phyloP scores from a whole-genome alignment of 257 asterid species.

The Haberlea rhodopensis region DNA sequence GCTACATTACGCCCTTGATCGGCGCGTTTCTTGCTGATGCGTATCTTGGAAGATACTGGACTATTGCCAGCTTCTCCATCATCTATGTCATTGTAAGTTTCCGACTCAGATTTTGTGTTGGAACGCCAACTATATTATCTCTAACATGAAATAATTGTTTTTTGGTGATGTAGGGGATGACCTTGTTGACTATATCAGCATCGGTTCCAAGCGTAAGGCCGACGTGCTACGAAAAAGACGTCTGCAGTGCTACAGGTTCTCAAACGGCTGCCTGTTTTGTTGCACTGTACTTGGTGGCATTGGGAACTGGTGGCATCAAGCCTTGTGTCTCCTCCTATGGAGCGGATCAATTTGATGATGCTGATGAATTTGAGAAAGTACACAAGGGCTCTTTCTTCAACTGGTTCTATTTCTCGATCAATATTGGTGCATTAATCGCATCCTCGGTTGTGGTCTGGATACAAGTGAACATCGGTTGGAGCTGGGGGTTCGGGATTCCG shows the following conservation, averaged over 20 bases:
- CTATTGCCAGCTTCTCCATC: slow-evolving; percentile 59
- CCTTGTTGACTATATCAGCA: slow-evolving; percentile 53
- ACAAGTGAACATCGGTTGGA: slow-evolving; percentile 70
- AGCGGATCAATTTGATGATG: slow-evolving; percentile 65
- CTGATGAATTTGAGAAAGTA: slow-evolving; percentile 45
- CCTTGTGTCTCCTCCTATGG: slow-evolving; percentile 69
- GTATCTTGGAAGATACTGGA: slow-evolving; percentile 77
- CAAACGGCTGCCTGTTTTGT: slow-evolving; percentile 45
- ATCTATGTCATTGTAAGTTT: slow-evolving; percentile 58
- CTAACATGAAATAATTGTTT: neutral
- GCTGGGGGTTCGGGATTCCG: slow-evolving; percentile 74
- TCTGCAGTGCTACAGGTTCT: slow-evolving; percentile 44
- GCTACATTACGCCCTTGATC: slow-evolving; percentile 62
- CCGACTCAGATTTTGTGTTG: neutral
- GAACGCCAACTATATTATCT: neutral
- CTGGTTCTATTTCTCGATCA: slow-evolving; percentile 69
- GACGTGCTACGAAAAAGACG: slow-evolving; percentile 28
- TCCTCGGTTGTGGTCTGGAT: slow-evolving; percentile 56
- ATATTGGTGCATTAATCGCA: slow-evolving; percentile 65
- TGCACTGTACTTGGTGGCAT: slow-evolving; percentile 61
- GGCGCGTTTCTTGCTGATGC: slow-evolving; percentile 78
- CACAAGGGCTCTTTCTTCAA: slow-evolving; percentile 61
- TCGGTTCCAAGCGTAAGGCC: slow-evolving; percentile 56
- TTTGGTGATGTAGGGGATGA: slow-evolving; percentile 64
- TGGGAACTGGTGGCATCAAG: slow-evolving; percentile 67